Conservation (phyloP, 192 early-diverging fungal genomes). For the Allomyces arbusculus region DNA sequence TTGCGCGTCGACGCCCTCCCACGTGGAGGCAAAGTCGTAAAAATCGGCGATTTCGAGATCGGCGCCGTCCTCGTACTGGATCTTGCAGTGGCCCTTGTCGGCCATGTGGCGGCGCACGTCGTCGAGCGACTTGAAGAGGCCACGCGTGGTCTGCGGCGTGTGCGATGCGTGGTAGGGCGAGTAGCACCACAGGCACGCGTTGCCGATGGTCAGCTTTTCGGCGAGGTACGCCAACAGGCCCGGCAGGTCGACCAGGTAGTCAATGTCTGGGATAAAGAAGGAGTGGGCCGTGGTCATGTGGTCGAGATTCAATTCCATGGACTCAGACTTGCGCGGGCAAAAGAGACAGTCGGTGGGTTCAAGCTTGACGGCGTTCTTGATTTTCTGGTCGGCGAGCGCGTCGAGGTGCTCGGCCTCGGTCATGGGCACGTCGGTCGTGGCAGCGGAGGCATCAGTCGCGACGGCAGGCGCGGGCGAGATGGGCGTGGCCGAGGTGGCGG, state of each 20-base stretch:
- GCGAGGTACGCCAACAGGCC: constrained; percentile 81
- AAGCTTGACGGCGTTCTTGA: constrained; percentile 42
- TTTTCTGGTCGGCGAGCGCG: constrained; percentile 64
- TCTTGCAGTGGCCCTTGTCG: constrained; percentile 89
- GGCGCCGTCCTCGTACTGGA: constrained; percentile 81
- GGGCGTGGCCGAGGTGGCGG: background rate
- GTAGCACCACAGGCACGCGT: constrained; percentile 90
- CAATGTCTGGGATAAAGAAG: constrained; percentile 94
- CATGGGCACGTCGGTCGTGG: background rate
- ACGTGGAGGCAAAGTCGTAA: constrained; percentile 85
- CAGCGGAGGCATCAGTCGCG: background rate
- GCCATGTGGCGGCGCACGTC: constrained; percentile 90
- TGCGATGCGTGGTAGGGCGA: constrained; percentile 65
- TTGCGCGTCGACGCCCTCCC: constrained; percentile 21
- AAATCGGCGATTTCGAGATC: constrained; percentile 87
- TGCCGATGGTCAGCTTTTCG: constrained; percentile 85
- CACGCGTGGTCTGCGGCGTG: constrained; percentile 6
- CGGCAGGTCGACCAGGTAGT: constrained; percentile 68
- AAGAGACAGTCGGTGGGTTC: constrained; percentile 72
- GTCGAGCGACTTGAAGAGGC: constrained; percentile 30
- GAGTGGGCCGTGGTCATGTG: constrained; percentile 84
- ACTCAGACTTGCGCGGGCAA: constrained; percentile 44
- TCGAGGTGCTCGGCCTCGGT: constrained; percentile 42
- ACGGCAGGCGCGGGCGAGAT: constrained; percentile 1
- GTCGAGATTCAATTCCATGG: constrained; percentile 39